Conservation (phyloP, 164 flowering plant genomes). For the Nelumbo lutea region DNA sequence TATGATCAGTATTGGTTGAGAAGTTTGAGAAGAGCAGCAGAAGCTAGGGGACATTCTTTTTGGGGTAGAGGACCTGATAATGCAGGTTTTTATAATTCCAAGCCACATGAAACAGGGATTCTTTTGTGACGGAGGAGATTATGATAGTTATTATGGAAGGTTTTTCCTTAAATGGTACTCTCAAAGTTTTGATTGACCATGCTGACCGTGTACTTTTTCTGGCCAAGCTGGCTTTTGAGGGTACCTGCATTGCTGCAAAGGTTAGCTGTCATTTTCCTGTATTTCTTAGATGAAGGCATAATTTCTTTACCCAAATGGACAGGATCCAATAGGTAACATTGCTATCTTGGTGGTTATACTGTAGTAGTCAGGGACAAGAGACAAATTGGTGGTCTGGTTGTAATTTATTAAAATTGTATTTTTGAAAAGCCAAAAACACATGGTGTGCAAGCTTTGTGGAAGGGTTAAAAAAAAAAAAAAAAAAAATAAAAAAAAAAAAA, state of each 20-base stretch:
- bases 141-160: conserved; percentile 85
- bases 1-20: conserved; percentile 79
- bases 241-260: conserved; percentile 70
- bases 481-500: no score
- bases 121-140: conserved; percentile 95
- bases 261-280: conserved; percentile 29
- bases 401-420: no score
- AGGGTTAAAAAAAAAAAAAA: no score
- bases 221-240: conserved; percentile 85
- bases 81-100: conserved; percentile 83
- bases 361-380: no score
- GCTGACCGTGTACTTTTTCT: conserved; percentile 71
- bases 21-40: conserved; percentile 74
- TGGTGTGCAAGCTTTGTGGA: no score
- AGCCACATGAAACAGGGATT: conserved; percentile 81
- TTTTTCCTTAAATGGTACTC: conserved; percentile 93
- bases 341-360: no score
- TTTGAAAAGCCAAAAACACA: no score
- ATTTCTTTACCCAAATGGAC: background rate
- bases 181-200: conserved; percentile 68
- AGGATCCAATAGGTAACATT: background rate
- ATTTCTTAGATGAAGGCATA: background rate
- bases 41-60: conserved; percentile 73
- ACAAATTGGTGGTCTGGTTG: no score
- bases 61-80: conserved; percentile 92